Percentiles rank a stretch among this genome's conserved stretches.
Evolutionary conservation across 164 flowering plant genomes (phyloP).

Genomic region (Stephania japonica): DNA sequence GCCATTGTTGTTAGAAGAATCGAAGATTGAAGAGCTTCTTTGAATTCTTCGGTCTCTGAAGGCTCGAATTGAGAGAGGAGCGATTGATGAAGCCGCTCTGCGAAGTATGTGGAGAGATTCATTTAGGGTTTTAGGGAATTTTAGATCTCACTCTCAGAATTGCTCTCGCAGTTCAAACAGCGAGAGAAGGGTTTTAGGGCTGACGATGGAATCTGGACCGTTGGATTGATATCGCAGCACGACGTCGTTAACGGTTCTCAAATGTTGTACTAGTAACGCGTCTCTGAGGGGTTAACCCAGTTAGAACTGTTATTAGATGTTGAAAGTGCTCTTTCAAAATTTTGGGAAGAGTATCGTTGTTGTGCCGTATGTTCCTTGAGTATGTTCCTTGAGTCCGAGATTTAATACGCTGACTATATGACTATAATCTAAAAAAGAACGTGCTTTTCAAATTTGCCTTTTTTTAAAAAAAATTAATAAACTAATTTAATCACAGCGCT

Average conservation of each 20-base stretch:
- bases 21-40: conserved; percentile 23
- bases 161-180: background rate
- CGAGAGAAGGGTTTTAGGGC: conserved; percentile 6
- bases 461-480: no score
- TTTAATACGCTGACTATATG: no score
- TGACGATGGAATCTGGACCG: background rate
- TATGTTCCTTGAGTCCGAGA: no score
- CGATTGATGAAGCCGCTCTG: conserved; percentile 31
- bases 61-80: conserved; percentile 35
- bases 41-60: conserved; percentile 22
- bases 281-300: no score
- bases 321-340: no score
- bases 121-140: conserved; percentile 16
- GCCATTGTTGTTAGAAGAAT: conserved; percentile 28
- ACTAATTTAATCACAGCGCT: no score
- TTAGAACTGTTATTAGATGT: no score
- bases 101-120: conserved; percentile 51
- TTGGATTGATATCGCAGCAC: background rate
- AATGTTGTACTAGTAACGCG: no score
- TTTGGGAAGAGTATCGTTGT: no score
- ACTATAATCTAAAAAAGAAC: no score
- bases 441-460: no score
- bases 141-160: background rate
- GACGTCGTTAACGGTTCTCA: background rate
- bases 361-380: no score